These are phyloP conservation scores for Aspergillus campestris DNA, from an alignment of 495 filamentous ascomycete genomes.

Conservation along the genomic window DNA sequence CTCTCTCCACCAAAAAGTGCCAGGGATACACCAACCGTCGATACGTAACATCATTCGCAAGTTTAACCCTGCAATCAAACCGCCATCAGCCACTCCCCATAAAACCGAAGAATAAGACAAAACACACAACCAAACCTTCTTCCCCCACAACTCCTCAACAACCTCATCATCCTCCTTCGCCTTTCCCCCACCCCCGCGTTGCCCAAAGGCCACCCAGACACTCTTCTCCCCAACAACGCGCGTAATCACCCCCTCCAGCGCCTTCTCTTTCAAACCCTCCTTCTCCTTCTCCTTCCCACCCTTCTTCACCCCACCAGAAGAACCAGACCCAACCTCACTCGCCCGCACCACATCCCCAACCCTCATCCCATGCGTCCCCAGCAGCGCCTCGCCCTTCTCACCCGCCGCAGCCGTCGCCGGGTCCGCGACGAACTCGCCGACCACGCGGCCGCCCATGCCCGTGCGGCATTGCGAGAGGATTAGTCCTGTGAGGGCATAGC, in stretches of 20 bases:
- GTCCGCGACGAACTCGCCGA: constrained; percentile 75
- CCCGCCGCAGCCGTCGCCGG: constrained; percentile 43
- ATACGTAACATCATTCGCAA: constrained; percentile 92
- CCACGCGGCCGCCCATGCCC: constrained; percentile 77
- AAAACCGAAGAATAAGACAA: neutral
- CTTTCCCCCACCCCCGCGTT: constrained; percentile 41
- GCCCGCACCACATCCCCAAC: constrained; percentile 83
- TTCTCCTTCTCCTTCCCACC: constrained; percentile 61
- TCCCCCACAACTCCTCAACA: constrained; percentile 49
- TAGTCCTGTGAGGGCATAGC: constrained; percentile 79
- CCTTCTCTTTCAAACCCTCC: constrained; percentile 50
- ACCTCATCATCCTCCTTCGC: constrained; percentile 50
- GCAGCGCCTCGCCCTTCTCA: constrained; percentile 20
- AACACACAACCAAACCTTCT: constrained; percentile 54
- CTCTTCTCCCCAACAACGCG: constrained; percentile 46
- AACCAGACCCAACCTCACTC: constrained; percentile 56
- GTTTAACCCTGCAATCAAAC: constrained; percentile 56
- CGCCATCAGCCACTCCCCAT: constrained; percentile 1
- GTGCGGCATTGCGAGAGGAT: constrained; percentile 72
- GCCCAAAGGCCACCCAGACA: constrained; percentile 61
- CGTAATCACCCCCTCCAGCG: constrained; percentile 75
- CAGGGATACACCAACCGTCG: constrained; percentile 46
- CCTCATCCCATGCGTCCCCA: constrained; percentile 77
- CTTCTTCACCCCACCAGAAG: constrained; percentile 56
- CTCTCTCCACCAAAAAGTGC: neutral